Evolutionary conservation across 768 basidiomycete species (phyloP).

Genomic region (Paxillus rubicundulus): DNA sequence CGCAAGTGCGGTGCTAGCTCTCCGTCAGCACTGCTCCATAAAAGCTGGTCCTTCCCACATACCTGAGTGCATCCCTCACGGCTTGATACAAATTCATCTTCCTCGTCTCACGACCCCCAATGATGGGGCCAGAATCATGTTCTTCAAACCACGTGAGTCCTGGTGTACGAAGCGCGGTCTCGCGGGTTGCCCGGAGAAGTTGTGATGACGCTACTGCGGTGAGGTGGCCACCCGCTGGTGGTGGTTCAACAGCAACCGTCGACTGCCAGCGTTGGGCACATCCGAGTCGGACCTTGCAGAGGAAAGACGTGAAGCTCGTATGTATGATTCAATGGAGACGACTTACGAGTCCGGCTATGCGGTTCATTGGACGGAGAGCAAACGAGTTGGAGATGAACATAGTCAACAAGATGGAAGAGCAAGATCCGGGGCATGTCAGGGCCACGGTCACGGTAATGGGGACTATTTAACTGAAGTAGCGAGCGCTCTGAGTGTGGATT

Average conservation of each 20-base stretch:
- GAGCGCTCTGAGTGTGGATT: too few relatives aligned
- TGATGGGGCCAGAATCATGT: conserved; percentile 42
- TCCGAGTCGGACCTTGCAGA: conserved; percentile 1
- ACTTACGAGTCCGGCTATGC: conserved; percentile 18
- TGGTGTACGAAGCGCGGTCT: conserved; percentile 67
- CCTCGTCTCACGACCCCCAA: conserved; percentile 81
- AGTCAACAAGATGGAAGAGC: conserved; percentile 15
- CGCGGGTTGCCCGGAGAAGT: conserved; percentile 62
- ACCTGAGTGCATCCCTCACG: conserved; percentile 88
- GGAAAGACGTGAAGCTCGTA: background rate
- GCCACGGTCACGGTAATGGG: background rate
- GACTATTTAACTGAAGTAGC: too few relatives aligned
- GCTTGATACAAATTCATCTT: conserved; percentile 98
- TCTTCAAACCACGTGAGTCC: conserved; percentile 73
- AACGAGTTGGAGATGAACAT: conserved; percentile 17
- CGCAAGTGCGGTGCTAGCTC: conserved; percentile 67
- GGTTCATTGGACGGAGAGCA: conserved; percentile 18
- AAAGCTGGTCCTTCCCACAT: conserved; percentile 9
- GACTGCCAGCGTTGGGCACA: conserved; percentile 46
- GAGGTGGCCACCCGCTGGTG: conserved; percentile 77
- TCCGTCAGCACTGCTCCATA: conserved; percentile 6
- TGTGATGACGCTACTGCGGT: conserved; percentile 70
- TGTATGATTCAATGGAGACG: background rate
- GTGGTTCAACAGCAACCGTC: conserved; percentile 51
- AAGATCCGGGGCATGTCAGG: conserved; percentile 28